Evolutionary conservation across 495 filamentous ascomycete genomes (phyloP), one percentile per base, ranked within the genome.

Genomic region (Podospora fimiseda): DNA sequence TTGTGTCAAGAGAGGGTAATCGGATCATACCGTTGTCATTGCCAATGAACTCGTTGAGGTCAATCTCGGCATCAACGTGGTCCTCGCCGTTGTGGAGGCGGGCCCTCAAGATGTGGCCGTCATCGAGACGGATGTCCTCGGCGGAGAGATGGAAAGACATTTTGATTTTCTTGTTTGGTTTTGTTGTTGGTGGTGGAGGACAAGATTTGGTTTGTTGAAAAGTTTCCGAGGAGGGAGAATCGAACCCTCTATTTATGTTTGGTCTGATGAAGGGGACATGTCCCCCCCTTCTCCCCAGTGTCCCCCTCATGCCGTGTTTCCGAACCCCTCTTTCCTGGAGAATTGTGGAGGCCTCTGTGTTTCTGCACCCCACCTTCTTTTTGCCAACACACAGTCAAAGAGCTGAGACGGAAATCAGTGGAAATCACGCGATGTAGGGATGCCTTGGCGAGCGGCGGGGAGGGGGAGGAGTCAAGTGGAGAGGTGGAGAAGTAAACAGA

Each of bases 1-100:
- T n/a, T n/a, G n/a, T n/a, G n/a, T n/a, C n/a, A n/a, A n/a, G n/a
- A n/a, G n/a, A n/a, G n/a, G n/a, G n/a, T n/a, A n/a, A n/a, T n/a
- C n/a, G n/a, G n/a, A n/a, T n/a, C n/a, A n/a, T n/a, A 77, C 75
- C 76, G 18, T 79, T 51, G 40, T 70, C 56, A 58, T 79, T 78
- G 43, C 74, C 75, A 38, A 79, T 59, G 24, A 62, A 27, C 0
- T 49, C 3, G 61, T 78, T 68, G 43, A 79, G 64, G 43, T 79
- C 62, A 16, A 75, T 15, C 44, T 60, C 55, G 9, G 74, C 62
- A 1, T 75, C 62, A 9, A 60, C 39, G 41, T 53, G 41, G 5
- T 72, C 57, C 27, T 33, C 27, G 27, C 27, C 27, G 39, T 64
- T 61, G 7, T 14, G 11, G 8, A 69, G 67, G 1, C 18, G 27